A percentile compares a stretch with the other conserved stretches of the same genome.
These are phyloP conservation scores for Ceratocystis colombiana DNA, from an alignment of 2,329 filamentous ascomycete genomes.

Conservation along the genomic window DNA sequence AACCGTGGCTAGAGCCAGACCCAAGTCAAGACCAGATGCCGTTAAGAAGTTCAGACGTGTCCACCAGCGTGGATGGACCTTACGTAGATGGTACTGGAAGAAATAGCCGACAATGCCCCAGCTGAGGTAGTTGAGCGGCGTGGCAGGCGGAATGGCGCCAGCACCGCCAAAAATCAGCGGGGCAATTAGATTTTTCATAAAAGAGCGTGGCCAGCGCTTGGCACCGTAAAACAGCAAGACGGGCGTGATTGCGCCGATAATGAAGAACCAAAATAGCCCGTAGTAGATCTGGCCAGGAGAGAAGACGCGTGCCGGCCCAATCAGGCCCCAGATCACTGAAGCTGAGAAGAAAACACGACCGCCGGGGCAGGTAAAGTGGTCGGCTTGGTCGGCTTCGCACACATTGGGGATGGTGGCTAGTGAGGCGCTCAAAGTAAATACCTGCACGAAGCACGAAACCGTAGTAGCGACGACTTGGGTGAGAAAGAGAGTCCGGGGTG, in stretches of 20 bases:
- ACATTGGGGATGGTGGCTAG: conserved; percentile 52
- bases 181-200: conserved; percentile 46
- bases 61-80: conserved; percentile 59
- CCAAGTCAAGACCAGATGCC: conserved; percentile 58
- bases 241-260: conserved; percentile 45
- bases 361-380: conserved; percentile 54
- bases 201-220: conserved; percentile 43
- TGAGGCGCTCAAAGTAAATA: conserved; percentile 53
- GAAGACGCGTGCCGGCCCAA: conserved; percentile 55
- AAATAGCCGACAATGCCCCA: conserved; percentile 62
- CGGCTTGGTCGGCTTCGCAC: conserved; percentile 47
- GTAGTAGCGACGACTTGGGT: conserved; percentile 56
- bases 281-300: conserved; percentile 53
- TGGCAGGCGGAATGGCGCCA: conserved; percentile 52
- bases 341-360: conserved; percentile 56
- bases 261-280: conserved; percentile 50
- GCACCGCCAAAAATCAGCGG: conserved; percentile 54
- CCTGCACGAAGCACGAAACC: conserved; percentile 56
- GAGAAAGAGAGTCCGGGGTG: conserved; percentile 56
- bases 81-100: conserved; percentile 60
- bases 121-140: conserved; percentile 62
- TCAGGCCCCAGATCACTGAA: conserved; percentile 57
- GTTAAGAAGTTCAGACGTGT: conserved; percentile 63
- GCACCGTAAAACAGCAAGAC: conserved; percentile 43
- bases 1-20: conserved; percentile 55